Evolutionary conservation across 148 eudicot genomes (phyloP), one percentile per base, ranked within the genome.

Genomic region (Nepenthes mirabilis): DNA sequence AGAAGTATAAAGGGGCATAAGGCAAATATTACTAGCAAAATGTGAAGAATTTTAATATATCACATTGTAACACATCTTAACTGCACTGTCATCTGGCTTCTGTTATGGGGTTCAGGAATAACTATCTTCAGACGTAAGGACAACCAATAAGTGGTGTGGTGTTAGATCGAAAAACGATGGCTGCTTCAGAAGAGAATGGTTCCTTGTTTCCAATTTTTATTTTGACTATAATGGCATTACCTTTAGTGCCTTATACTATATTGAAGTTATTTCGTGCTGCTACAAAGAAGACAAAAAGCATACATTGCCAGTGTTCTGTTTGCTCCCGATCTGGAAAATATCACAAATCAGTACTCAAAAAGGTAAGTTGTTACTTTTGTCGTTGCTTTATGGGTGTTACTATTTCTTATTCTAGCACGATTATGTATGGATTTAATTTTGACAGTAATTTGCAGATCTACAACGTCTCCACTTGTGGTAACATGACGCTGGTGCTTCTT

Each of bases 211-310:
- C 98, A 6, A 93, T 93, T 52, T 93, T 93, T 56, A 79, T 93
- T 52, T 75, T 88, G 73, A 82, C 98, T 6, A 82, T 88, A 60
- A 80, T 93, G 71, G 98, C 95, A 14, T 51, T 93, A 57, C 95
- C 98, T 56, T 77, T 93, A 56, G 91, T 93, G 40, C 98, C 98
- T 66, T 93, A 93, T 65, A 88, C 98, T 8, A 82, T 93, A 60
- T 43, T 78, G 69, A 86, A 86, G 68, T 52, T 93, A 47, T 80
- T 84, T 62, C 85, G 83, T 74, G 84, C 86, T 67, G 86, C 81
- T 65, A 70, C 78, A 33, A 88, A 93, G 72, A 83, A 88, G 75
- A 64, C 87, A 3, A 82, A 76, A 70, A 75, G 67, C 73, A 79
- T 79, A 60, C 77, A 88, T 66, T 93, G 98, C 45, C 79, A 78